These are phyloP conservation scores for Entomophthora muscae DNA, from an alignment of 371 early-diverging fungal genomes.

Conservation along the genomic window DNA sequence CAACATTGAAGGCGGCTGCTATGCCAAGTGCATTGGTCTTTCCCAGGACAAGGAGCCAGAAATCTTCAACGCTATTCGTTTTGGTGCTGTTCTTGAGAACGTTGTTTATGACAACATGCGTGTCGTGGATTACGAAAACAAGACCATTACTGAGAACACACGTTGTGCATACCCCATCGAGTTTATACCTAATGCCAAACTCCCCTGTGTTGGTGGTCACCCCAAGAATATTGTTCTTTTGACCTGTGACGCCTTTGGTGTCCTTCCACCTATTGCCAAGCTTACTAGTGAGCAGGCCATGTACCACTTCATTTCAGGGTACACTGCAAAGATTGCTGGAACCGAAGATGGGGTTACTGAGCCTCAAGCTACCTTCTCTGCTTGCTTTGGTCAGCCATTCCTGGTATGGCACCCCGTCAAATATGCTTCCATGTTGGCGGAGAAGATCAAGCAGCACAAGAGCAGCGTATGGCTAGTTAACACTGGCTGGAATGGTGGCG, in stretches of 20 bases:
- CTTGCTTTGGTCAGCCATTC: slow-evolving; percentile 95
- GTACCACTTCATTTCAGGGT: slow-evolving; percentile 94
- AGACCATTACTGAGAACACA: slow-evolving; percentile 85
- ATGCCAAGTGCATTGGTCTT: slow-evolving; percentile 91
- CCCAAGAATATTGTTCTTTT: slow-evolving; percentile 92
- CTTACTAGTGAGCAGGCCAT: slow-evolving; percentile 81
- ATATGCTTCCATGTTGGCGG: slow-evolving; percentile 92
- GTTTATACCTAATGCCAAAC: slow-evolving; percentile 88
- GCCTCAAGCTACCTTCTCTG: slow-evolving; percentile 87
- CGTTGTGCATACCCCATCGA: slow-evolving; percentile 96
- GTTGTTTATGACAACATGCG: slow-evolving; percentile 74
- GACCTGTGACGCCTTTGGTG: slow-evolving; percentile 97
- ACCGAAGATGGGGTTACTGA: slow-evolving; percentile 93
- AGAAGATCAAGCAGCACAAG: slow-evolving; percentile 78
- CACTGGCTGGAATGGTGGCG: slow-evolving; percentile 96
- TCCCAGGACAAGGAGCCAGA: slow-evolving; percentile 94
- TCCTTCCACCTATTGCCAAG: slow-evolving; percentile 87
- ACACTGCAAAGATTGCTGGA: slow-evolving; percentile 87
- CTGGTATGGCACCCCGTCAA: slow-evolving; percentile 90
- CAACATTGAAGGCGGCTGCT: slow-evolving; percentile 98
- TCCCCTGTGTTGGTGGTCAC: slow-evolving; percentile 85
- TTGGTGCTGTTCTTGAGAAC: slow-evolving; percentile 90
- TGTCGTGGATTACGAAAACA: slow-evolving; percentile 71
- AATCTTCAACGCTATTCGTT: slow-evolving; percentile 88
- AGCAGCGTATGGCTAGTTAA: slow-evolving; percentile 93